Evolutionary conservation across 1,284 basidiomycete genomes (phyloP).

Genomic region (Rhodotorula sp.): DNA sequence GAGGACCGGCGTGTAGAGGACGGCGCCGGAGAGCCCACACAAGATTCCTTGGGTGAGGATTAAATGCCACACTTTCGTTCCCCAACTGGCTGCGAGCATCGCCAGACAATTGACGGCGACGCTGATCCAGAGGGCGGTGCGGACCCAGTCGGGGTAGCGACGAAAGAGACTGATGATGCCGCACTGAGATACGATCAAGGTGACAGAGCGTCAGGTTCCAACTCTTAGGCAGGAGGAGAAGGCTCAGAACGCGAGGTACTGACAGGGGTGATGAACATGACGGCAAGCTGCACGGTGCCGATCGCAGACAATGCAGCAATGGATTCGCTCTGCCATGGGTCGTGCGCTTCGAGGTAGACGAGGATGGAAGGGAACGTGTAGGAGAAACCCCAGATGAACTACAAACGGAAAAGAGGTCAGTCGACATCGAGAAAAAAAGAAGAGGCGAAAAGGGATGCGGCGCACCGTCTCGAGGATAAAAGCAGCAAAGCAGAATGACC

Average conservation of each 20-base stretch:
- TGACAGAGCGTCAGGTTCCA: not conserved
- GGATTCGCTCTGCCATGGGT: slow-evolving; percentile 11
- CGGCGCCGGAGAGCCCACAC: slow-evolving; percentile 13
- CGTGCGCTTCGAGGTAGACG: slow-evolving; percentile 24
- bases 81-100: slow-evolving; percentile 32
- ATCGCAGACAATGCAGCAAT: slow-evolving; percentile 21
- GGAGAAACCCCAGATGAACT: slow-evolving; percentile 21
- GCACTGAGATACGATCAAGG: not conserved
- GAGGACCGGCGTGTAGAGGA: slow-evolving; percentile 30
- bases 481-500: slow-evolving; percentile 48
- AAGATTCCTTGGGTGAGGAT: slow-evolving; percentile 29
- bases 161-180: slow-evolving; percentile 21
- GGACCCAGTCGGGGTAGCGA: slow-evolving; percentile 34
- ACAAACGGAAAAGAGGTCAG: not conserved
- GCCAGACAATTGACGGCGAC: slow-evolving; percentile 7
- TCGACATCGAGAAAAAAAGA: slow-evolving; percentile 43
- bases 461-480: slow-evolving; percentile 28
- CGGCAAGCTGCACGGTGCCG: slow-evolving; percentile 27
- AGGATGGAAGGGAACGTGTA: slow-evolving; percentile 20
- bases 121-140: slow-evolving; percentile 4
- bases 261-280: slow-evolving; percentile 27
- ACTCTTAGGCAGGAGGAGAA: not conserved
- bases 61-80: slow-evolving; percentile 26
- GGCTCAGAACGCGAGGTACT: not conserved
- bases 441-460: not conserved